These are phyloP conservation scores for Metahyphopichia silvanorum DNA, from an alignment of 805 yeast species.

Conservation along the genomic window DNA sequence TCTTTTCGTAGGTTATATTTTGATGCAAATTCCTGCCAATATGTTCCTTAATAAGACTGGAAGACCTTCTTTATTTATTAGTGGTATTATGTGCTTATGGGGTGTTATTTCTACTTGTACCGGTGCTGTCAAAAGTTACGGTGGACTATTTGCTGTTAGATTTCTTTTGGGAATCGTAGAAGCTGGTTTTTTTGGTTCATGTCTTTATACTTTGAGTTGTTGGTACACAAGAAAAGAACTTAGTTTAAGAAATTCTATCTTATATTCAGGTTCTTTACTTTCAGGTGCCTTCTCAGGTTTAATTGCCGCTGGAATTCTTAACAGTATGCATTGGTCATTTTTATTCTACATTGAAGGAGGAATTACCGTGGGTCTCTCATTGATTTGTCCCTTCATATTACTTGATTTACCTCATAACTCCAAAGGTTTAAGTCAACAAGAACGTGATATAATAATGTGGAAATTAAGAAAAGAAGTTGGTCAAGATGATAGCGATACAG, in stretches of 20 bases:
- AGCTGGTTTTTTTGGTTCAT: slow-evolving; percentile 48
- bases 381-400: slow-evolving; percentile 43
- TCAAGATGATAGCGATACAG: slow-evolving; percentile 34
- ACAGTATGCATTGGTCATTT: slow-evolving; percentile 52
- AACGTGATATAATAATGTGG: slow-evolving; percentile 41
- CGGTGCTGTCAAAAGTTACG: slow-evolving; percentile 43
- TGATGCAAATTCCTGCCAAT: slow-evolving; percentile 48
- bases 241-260: slow-evolving; percentile 47
- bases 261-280: slow-evolving; percentile 48
- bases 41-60: slow-evolving; percentile 45
- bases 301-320: slow-evolving; percentile 51
- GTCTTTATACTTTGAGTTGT: slow-evolving; percentile 48
- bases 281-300: slow-evolving; percentile 56
- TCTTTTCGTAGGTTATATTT: slow-evolving; percentile 47
- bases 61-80: slow-evolving; percentile 49
- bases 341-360: slow-evolving; percentile 56
- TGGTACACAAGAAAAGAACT: slow-evolving; percentile 54
- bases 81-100: slow-evolving; percentile 49
- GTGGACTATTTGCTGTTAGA: slow-evolving; percentile 45
- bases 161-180: slow-evolving; percentile 46
- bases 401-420: slow-evolving; percentile 55
- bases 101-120: slow-evolving; percentile 47
- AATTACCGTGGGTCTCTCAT: slow-evolving; percentile 44
- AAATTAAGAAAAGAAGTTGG: slow-evolving; percentile 40
- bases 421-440: slow-evolving; percentile 42